phyloP scores from a whole-genome alignment of 176 grass and related monocot species.

The Themeda triandra region DNA sequence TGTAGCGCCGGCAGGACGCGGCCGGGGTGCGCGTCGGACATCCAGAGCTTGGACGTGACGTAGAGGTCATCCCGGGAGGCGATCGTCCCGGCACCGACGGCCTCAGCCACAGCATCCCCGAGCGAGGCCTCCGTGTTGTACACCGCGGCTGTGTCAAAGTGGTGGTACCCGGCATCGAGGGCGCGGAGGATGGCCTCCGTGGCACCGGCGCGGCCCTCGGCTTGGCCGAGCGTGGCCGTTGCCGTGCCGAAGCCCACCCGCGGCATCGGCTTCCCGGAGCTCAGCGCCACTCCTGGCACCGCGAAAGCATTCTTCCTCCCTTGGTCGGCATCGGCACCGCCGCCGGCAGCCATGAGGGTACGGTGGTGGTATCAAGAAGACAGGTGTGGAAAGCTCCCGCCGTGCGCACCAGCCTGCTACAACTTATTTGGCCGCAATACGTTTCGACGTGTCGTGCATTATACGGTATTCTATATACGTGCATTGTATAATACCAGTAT shows the following conservation, averaged over 20 bases:
- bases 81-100: not conserved
- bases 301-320: no score
- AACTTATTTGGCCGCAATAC: no score
- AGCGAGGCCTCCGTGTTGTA: conserved; percentile 24
- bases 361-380: no score
- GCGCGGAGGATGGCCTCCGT: conserved; percentile 15
- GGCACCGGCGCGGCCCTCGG: not conserved
- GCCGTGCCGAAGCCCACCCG: conserved; percentile 39
- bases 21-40: not conserved
- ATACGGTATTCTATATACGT: no score
- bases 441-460: no score
- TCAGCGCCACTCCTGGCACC: not conserved
- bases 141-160: conserved; percentile 27
- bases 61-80: conserved; percentile 23
- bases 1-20: conserved; percentile 27
- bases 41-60: conserved; percentile 47
- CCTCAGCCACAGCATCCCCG: not conserved
- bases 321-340: no score
- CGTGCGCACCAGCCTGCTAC: no score
- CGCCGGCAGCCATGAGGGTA: no score
- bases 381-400: no score
- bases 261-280: conserved; percentile 26
- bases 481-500: no score
- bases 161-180: conserved; percentile 29
- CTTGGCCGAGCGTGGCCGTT: not conserved